Evolutionary conservation across 1,139 yeast species (phyloP).

Genomic region (Candida sp.): DNA sequence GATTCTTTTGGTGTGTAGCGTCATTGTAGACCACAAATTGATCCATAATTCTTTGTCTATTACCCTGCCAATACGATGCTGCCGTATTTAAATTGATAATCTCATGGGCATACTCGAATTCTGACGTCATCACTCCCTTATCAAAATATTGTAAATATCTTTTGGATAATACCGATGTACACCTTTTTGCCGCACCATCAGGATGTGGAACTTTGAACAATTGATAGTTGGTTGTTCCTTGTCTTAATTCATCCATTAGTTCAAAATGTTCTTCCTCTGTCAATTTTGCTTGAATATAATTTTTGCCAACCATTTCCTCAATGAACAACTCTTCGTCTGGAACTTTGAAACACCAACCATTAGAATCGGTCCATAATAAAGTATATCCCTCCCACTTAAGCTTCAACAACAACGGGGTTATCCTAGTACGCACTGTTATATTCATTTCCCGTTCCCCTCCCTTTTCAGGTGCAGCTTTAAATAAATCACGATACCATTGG

Average conservation of each 20-base stretch:
- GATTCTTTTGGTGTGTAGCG: slow-evolving; percentile 16
- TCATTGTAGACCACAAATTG: slow-evolving; percentile 76
- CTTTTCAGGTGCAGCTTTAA: slow-evolving; percentile 39
- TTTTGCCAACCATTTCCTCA: slow-evolving; percentile 43
- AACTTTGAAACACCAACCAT: slow-evolving; percentile 90
- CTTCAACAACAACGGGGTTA: slow-evolving; percentile 72
- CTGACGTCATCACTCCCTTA: slow-evolving; percentile 67
- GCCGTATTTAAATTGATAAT: slow-evolving; percentile 74
- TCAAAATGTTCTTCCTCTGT: slow-evolving; percentile 22
- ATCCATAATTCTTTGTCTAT: slow-evolving; percentile 75
- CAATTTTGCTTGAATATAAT: slow-evolving; percentile 45
- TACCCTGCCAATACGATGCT: slow-evolving; percentile 92
- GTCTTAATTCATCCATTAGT: slow-evolving; percentile 20
- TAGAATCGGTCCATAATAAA: slow-evolving; percentile 68
- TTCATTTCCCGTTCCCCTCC: slow-evolving; percentile 40
- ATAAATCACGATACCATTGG: slow-evolving; percentile 84
- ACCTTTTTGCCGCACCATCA: slow-evolving; percentile 72
- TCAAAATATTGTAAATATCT: slow-evolving; percentile 71
- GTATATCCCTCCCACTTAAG: slow-evolving; percentile 88
- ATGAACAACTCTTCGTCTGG: slow-evolving; percentile 32
- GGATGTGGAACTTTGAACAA: slow-evolving; percentile 87
- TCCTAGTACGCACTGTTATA: slow-evolving; percentile 69
- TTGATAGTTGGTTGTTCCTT: slow-evolving; percentile 21
- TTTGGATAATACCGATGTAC: slow-evolving; percentile 77
- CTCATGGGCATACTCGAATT: slow-evolving; percentile 68